Conservation (phyloP, 768 basidiomycete genomes). For the Auricularia sp. region DNA sequence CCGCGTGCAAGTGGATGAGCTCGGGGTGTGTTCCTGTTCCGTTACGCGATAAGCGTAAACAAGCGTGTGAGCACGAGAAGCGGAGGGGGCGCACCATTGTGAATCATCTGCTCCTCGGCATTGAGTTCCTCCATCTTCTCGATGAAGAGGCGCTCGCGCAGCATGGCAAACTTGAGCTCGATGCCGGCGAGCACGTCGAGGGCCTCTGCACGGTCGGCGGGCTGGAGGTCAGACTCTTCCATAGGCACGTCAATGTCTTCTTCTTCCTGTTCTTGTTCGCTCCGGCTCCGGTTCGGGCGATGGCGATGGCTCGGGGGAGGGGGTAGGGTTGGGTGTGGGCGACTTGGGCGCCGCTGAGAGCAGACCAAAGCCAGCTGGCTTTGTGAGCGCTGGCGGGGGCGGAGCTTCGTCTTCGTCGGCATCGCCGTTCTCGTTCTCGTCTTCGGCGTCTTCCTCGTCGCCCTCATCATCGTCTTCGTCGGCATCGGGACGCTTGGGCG, state of each 20-base stretch:
- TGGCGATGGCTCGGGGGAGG: constrained; percentile 1
- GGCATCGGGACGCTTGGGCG: constrained; percentile 11
- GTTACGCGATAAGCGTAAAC: constrained; percentile 4
- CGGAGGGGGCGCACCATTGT: constrained; percentile 45
- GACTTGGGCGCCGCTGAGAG: background rate
- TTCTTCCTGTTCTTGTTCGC: constrained; percentile 18
- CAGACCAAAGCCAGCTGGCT: background rate
- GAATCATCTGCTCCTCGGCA: constrained; percentile 77
- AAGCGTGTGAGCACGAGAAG: background rate
- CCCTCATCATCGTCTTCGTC: constrained; percentile 12
- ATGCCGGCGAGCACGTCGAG: constrained; percentile 81
- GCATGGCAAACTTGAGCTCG: constrained; percentile 83
- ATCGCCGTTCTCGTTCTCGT: constrained; percentile 20
- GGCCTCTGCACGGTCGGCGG: constrained; percentile 76
- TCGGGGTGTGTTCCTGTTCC: constrained; percentile 74
- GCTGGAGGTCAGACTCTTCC: constrained; percentile 55
- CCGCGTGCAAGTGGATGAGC: constrained; percentile 67
- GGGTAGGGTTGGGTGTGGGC: background rate
- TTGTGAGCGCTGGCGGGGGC: background rate
- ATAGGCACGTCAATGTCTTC: constrained; percentile 6
- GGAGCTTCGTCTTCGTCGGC: constrained; percentile 28
- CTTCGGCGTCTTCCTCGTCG: constrained; percentile 9
- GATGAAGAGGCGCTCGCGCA: constrained; percentile 80
- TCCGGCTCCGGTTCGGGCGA: constrained; percentile 20
- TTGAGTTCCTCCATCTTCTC: constrained; percentile 90